Base-by-base conservation (phyloP, 352 stramenopile genomes). In the Pythium coloratum region DNA sequence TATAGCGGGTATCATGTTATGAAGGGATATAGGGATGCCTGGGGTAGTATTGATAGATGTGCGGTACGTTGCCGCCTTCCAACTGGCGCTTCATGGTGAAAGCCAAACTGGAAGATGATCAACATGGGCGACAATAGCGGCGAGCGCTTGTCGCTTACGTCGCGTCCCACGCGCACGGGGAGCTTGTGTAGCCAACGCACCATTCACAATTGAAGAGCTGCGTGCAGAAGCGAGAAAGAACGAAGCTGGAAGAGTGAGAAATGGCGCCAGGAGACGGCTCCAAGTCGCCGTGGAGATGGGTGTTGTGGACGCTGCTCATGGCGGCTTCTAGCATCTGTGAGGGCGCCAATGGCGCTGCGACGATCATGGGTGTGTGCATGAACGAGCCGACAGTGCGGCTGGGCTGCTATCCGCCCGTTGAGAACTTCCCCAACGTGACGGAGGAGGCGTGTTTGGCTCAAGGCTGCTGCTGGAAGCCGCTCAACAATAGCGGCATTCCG, bases 371-470 rank as follows among this genome's bases (percentile, higher is more conserved):
- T 0, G 57, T 73, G 24, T 85, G 76, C 33, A 59, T 53, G 9
- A 66, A 69, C 47, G 69, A 82, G 49, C 72, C 78, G 0, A 40
- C 28, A 5, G 47, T 69, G 2, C 83, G 83, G 7, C 66, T 94
- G 50, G 81, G 95, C 67, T 96, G 86, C 65, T 95, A 94, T 62
- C 86, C 86, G 26, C 65, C 73, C 10, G 67, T 72, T 14, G 33
- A 70, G 10, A 81, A 84, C 57, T 94, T 94, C 59, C 86, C 82
- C 7, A 84, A 82, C 38, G 76, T 72, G 33, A 95, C 85, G 18
- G 85, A 93, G 49, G 88, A 96, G 57, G 57, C 84, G 20, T 96
- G 88, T 76, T 62, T 87, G 26, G 88, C 86, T 3, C 88, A 96
- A 60, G 88, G 88, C 26, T 96, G 88, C 58, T 94, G 85, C 81